phyloP scores from a whole-genome alignment of 441 rosid species.

The Populus trichocarpa region DNA sequence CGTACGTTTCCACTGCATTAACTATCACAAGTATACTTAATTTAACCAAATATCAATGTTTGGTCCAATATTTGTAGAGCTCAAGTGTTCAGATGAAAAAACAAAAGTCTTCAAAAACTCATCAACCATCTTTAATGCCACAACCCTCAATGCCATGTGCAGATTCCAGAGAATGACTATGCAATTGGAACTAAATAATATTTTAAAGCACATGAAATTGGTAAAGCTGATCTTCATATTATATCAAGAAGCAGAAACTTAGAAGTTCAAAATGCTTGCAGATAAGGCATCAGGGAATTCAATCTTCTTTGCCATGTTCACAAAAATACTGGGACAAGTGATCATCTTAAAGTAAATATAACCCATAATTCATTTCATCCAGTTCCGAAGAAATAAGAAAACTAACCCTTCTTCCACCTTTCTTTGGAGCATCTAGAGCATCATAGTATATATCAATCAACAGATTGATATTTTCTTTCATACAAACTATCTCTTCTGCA shows the following conservation, averaged over 20 bases:
- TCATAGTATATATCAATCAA: constrained; percentile 62
- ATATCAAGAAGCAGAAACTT: not conserved
- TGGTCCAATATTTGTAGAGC: too few species aligned
- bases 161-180: too few species aligned
- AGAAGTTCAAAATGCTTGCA: not conserved
- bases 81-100: too few species aligned
- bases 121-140: too few species aligned
- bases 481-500: constrained; percentile 29
- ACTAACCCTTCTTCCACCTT: constrained; percentile 45
- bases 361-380: too few species aligned
- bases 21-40: too few species aligned
- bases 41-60: too few species aligned
- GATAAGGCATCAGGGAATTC: not conserved
- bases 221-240: not conserved
- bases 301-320: not conserved
- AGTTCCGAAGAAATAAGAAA: not conserved
- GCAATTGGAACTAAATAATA: too few species aligned
- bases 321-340: not conserved
- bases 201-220: too few species aligned
- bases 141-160: too few species aligned
- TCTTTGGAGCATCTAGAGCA: constrained; percentile 82
- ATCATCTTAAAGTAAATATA: not conserved
- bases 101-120: too few species aligned
- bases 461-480: constrained; percentile 34
- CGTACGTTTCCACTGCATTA: too few species aligned